These are phyloP conservation scores for Noccaea bulbosa DNA, from an alignment of 345 rosid species.

Conservation along the genomic window DNA sequence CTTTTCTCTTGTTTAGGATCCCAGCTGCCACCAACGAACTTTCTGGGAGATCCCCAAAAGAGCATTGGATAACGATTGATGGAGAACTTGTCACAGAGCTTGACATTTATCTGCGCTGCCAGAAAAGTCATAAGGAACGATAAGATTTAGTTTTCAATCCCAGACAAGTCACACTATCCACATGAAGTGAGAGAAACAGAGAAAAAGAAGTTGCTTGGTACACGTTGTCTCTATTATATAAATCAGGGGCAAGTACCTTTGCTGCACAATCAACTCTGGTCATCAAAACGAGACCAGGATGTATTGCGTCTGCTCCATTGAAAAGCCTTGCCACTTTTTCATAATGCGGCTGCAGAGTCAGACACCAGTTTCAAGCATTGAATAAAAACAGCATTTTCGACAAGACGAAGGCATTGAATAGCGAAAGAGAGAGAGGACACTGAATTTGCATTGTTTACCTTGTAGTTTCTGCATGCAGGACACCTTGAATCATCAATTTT, in stretches of 20 bases:
- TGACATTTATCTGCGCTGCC: constrained; percentile 90
- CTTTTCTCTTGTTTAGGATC: constrained; percentile 64
- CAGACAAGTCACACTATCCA: constrained; percentile 12
- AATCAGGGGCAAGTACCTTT: constrained; percentile 57
- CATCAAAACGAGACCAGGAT: constrained; percentile 87
- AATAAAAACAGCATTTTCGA: constrained; percentile 27
- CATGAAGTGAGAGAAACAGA: constrained; percentile 26
- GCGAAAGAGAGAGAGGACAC: constrained; percentile 21
- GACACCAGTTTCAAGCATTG: constrained; percentile 22
- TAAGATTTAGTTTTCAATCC: background rate
- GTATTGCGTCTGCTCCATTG: constrained; percentile 79
- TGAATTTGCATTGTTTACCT: constrained; percentile 53
- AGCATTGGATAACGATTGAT: constrained; percentile 92
- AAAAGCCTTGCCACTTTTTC: constrained; percentile 96
- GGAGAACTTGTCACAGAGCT: constrained; percentile 88
- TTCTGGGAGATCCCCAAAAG: constrained; percentile 78
- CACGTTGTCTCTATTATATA: background rate
- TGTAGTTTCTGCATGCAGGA: constrained; percentile 98
- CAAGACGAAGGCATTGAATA: constrained; percentile 21
- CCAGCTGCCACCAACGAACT: constrained; percentile 67
- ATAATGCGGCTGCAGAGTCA: constrained; percentile 77
- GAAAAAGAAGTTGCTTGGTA: background rate
- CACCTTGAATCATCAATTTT: constrained; percentile 63
- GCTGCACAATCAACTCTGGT: constrained; percentile 90
- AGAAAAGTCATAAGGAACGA: constrained; percentile 46